Percentiles rank a stretch among this genome's conserved stretches.
phyloP scores from a whole-genome alignment of 192 early-diverging fungal species.

The Gamsiella multidivaricata region DNA sequence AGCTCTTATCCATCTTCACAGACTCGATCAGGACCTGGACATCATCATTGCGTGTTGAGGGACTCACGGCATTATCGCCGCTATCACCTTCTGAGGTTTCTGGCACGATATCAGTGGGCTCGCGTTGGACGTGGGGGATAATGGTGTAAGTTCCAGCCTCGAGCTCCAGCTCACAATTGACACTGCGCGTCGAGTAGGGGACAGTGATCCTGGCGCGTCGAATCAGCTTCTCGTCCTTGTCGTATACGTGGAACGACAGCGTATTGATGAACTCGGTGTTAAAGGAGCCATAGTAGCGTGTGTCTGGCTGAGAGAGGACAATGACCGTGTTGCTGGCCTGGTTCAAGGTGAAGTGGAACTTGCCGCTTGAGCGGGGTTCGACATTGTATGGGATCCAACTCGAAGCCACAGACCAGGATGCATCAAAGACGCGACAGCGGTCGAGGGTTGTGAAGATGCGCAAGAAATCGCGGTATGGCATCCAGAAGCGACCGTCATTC shows the following conservation, averaged over 20 bases:
- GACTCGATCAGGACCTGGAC: slow-evolving; percentile 36
- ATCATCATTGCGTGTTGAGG: slow-evolving; percentile 24
- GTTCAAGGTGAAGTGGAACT: slow-evolving; percentile 34
- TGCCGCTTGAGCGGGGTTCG: slow-evolving; percentile 38
- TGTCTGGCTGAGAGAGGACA: slow-evolving; percentile 48
- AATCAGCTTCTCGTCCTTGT: slow-evolving; percentile 25
- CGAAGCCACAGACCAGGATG: slow-evolving; percentile 45
- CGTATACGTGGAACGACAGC: slow-evolving; percentile 45
- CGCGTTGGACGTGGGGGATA: slow-evolving; percentile 39
- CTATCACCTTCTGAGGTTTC: not conserved
- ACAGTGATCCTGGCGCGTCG: slow-evolving; percentile 43
- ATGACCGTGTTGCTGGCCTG: slow-evolving; percentile 31
- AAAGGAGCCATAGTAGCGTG: slow-evolving; percentile 49
- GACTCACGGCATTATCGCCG: slow-evolving; percentile 28
- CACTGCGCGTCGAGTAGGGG: slow-evolving; percentile 38
- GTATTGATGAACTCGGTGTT: slow-evolving; percentile 32
- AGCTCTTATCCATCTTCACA: slow-evolving; percentile 54
- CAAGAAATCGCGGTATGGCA: slow-evolving; percentile 50
- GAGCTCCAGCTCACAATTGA: slow-evolving; percentile 45
- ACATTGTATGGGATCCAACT: slow-evolving; percentile 57
- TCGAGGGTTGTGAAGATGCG: slow-evolving; percentile 45
- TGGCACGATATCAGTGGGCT: slow-evolving; percentile 31
- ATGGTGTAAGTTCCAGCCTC: slow-evolving; percentile 46
- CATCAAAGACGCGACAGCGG: slow-evolving; percentile 45
- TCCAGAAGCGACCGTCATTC: slow-evolving; percentile 55